These are phyloP conservation scores for Collybiopsis luxurians DNA, from an alignment of 768 basidiomycete species.

Conservation along the genomic window DNA sequence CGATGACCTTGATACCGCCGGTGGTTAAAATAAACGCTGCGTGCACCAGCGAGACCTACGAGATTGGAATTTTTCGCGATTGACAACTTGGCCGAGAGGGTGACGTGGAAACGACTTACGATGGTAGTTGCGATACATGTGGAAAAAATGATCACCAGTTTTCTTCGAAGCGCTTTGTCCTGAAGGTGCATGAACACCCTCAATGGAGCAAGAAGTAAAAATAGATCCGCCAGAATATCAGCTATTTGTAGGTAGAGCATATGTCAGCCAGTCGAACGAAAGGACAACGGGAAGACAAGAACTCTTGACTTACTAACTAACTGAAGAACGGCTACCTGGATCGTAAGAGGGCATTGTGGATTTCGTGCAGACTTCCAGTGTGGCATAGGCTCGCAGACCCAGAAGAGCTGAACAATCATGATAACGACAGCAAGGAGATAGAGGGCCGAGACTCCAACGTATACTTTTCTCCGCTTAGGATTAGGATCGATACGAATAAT, in stretches of 20 bases:
- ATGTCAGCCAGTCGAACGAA: neutral
- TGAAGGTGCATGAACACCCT: constrained; percentile 41
- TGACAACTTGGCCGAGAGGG: neutral
- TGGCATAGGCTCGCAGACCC: constrained; percentile 38
- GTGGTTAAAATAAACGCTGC: constrained; percentile 35
- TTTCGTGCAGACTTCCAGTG: constrained; percentile 34
- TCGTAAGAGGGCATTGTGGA: constrained; percentile 41
- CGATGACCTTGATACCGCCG: constrained; percentile 26
- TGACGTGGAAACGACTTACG: constrained; percentile 17
- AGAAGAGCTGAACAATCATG: constrained; percentile 42
- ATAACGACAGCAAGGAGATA: constrained; percentile 29
- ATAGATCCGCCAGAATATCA: constrained; percentile 42
- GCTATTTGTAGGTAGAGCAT: constrained; percentile 34
- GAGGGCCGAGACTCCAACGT: constrained; percentile 27
- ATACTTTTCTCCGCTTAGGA: constrained; percentile 17
- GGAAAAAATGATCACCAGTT: constrained; percentile 51
- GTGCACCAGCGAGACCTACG: constrained; percentile 46
- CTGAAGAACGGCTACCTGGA: constrained; percentile 50
- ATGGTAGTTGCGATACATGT: constrained; percentile 49
- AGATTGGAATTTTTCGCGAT: neutral
- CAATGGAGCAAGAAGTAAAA: constrained; percentile 44
- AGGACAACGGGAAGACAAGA: too few species aligned
- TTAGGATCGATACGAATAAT: constrained; percentile 50
- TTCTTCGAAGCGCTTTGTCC: constrained; percentile 34
- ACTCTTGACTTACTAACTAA: constrained; percentile 49